Evolutionary conservation across 208 protist genomes (phyloP), one percentile per base, ranked within the genome.

Genomic region (Kentomonas sorsogonicus): DNA sequence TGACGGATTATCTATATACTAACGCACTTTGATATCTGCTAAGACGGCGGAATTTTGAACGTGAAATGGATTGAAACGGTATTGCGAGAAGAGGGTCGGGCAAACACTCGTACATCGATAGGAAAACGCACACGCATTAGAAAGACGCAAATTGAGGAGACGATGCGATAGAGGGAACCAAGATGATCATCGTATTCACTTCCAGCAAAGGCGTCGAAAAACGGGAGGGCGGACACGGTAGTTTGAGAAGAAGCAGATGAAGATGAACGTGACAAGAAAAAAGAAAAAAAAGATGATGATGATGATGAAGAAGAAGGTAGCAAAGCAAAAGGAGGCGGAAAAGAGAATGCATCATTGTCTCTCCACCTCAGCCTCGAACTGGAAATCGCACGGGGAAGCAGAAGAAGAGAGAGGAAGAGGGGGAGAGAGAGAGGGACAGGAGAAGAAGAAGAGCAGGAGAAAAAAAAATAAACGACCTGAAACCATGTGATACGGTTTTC

Each of bases 361-460:
- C n/a, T n/a, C n/a, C n/a, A n/a, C n/a, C n/a, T n/a, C n/a, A n/a
- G n/a, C n/a, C n/a, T n/a, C n/a, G n/a, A n/a, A n/a, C n/a, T n/a
- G n/a, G n/a, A n/a, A n/a, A n/a, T n/a, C 18, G 34, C 20, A 10
- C 31, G 45, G 47, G 23, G 23, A 58, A 45, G 45, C 0, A 60
- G 47, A 43, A 55, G 31, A 50, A 30, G 3, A 47, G 6, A 39
- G 20, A 39, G 18, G 20, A 60, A 51, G 51, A 60, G 43, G 22
- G 20, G 41, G n/a, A 25, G 26, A n/a, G 38, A 10, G 15, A 33
- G 39, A 34, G 22, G 11, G 22, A 54, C 26, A 54, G 3, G 31
- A 15, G 15, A 13, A 11, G 27, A 7, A 39, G 5, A 39, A 5
- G 9, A n/a, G 9, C 40, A 7, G 44, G 6, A 2, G 15, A 44